phyloP scores from a whole-genome alignment of 768 basidiomycete genomes.

The Strobilomyces confusus region DNA sequence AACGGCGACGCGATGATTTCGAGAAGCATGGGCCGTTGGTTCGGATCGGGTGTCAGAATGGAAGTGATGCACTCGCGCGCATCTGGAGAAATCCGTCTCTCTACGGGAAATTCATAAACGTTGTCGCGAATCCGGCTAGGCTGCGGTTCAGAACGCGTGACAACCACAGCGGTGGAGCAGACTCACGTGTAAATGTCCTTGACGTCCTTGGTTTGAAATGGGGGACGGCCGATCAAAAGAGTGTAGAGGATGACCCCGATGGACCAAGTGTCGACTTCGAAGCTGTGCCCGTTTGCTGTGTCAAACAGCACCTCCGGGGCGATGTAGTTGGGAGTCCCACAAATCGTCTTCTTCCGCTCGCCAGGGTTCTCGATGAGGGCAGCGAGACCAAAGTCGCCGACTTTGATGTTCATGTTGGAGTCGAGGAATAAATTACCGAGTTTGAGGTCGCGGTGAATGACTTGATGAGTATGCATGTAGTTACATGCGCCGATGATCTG shows the following conservation, averaged over 20 bases:
- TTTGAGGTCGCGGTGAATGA: slow-evolving; percentile 97
- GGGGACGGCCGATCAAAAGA: slow-evolving; percentile 88
- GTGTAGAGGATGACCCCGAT: slow-evolving; percentile 97
- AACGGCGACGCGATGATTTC: slow-evolving; percentile 83
- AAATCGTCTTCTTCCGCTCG: slow-evolving; percentile 98
- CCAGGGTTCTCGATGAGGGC: slow-evolving; percentile 95
- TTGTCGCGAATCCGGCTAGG: slow-evolving; percentile 87
- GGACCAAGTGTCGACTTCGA: slow-evolving; percentile 98
- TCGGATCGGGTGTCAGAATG: slow-evolving; percentile 84
- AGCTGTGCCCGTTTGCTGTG: slow-evolving; percentile 93
- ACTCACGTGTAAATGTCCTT: slow-evolving; percentile 91
- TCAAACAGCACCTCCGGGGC: slow-evolving; percentile 97
- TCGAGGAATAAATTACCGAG: slow-evolving; percentile 95
- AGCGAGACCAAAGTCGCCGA: slow-evolving; percentile 96
- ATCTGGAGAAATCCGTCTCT: slow-evolving; percentile 65
- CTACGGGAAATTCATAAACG: slow-evolving; percentile 86
- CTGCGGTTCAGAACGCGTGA: slow-evolving; percentile 4
- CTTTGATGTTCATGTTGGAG: slow-evolving; percentile 88
- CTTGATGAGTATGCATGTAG: slow-evolving; percentile 95
- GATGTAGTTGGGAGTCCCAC: slow-evolving; percentile 98
- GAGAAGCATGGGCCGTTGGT: slow-evolving; percentile 74
- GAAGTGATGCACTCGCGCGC: slow-evolving; percentile 74
- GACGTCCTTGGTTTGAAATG: slow-evolving; percentile 98
- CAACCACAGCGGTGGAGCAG: neutral
- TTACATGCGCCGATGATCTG: slow-evolving; percentile 95